A percentile compares a stretch with the other conserved stretches of the same genome.
These are phyloP conservation scores for Lichtheimia ornata DNA, from an alignment of 371 early-diverging fungal genomes.

Conservation along the genomic window DNA sequence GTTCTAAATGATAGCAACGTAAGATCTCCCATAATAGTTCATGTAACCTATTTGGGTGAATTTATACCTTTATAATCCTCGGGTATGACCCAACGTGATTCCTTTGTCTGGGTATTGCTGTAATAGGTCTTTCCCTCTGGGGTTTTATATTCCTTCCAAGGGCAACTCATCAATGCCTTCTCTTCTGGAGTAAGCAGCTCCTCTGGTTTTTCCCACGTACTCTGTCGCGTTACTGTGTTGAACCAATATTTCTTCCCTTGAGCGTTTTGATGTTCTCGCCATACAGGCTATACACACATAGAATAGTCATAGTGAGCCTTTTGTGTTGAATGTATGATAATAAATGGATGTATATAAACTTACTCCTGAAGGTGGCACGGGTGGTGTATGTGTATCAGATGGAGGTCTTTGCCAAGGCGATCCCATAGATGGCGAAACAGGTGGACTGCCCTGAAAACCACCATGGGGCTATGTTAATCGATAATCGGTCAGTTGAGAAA, in stretches of 20 bases:
- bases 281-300: conserved; percentile 34
- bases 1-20: conserved; percentile 20
- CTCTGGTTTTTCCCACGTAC: conserved; percentile 94
- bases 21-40: background rate
- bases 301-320: background rate
- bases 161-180: conserved; percentile 65
- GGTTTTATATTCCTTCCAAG: conserved; percentile 89
- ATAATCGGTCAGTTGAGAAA: background rate
- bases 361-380: conserved; percentile 15
- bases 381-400: conserved; percentile 4
- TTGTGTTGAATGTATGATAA: conserved; percentile 11
- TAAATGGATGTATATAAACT: too few relatives aligned
- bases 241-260: conserved; percentile 89
- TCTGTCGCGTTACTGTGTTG: conserved; percentile 78
- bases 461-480: background rate
- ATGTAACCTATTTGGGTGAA: background rate
- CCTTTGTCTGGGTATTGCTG: conserved; percentile 79
- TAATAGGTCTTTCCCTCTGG: conserved; percentile 89
- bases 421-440: conserved; percentile 13
- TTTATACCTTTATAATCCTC: conserved; percentile 68
- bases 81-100: conserved; percentile 88
- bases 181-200: conserved; percentile 87
- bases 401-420: conserved; percentile 29
- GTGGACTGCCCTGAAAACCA: conserved; percentile 14
- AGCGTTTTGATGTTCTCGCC: conserved; percentile 79